Conservation (phyloP, 352 stramenopile genomes). For the Phytopythium delawarense region DNA sequence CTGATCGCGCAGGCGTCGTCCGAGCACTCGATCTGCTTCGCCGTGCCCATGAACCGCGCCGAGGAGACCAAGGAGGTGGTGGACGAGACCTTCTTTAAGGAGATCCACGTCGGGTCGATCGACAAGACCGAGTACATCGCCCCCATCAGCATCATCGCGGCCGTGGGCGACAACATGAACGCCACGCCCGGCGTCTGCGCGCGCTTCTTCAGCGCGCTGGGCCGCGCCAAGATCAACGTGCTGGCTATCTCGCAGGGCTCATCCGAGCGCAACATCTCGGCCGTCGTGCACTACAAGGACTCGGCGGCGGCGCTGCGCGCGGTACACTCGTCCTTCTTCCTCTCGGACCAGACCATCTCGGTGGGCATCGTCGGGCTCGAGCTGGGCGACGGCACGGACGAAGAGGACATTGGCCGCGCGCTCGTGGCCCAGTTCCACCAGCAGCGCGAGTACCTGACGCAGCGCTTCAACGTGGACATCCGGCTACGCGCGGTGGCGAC, state of each 20-base stretch:
- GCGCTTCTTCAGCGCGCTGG: slow-evolving; percentile 93
- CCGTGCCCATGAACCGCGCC: slow-evolving; percentile 75
- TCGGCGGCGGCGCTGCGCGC: slow-evolving; percentile 90
- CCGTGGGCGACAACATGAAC: slow-evolving; percentile 95
- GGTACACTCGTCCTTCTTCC: slow-evolving; percentile 94
- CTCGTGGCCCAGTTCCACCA: slow-evolving; percentile 86
- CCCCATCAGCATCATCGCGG: slow-evolving; percentile 94
- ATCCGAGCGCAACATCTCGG: slow-evolving; percentile 94
- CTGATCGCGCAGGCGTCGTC: slow-evolving; percentile 94
- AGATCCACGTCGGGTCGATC: slow-evolving; percentile 82
- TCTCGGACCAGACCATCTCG: slow-evolving; percentile 91
- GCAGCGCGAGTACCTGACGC: slow-evolving; percentile 78
- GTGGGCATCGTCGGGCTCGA: slow-evolving; percentile 90
- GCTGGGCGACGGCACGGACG: slow-evolving; percentile 31
- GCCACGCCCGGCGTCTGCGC: slow-evolving; percentile 89
- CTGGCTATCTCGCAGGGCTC: slow-evolving; percentile 94
- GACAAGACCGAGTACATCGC: slow-evolving; percentile 81
- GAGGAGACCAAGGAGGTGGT: slow-evolving; percentile 68
- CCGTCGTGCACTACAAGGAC: slow-evolving; percentile 88
- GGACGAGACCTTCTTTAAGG: slow-evolving; percentile 85
- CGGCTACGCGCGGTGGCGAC: slow-evolving; percentile 76
- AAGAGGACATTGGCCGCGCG: slow-evolving; percentile 67
- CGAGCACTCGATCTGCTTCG: slow-evolving; percentile 96
- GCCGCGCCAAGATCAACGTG: slow-evolving; percentile 93
- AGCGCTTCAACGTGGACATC: slow-evolving; percentile 84